Conservation (phyloP, 2,329 filamentous ascomycete genomes). For the Exophiala viscosa region DNA sequence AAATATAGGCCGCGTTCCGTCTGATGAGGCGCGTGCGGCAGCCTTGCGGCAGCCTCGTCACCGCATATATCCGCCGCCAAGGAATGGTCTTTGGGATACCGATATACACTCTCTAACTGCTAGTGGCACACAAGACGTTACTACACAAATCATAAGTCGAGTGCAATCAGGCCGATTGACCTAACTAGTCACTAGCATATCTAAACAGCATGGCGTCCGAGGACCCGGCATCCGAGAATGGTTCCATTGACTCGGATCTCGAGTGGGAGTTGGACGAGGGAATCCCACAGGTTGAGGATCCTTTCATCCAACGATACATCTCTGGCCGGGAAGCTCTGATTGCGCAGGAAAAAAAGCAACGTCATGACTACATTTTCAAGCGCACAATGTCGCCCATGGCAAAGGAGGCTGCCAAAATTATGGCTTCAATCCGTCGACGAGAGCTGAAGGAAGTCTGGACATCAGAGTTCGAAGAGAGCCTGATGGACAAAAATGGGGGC, state of each 20-base stretch:
- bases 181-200: neutral
- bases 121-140: neutral
- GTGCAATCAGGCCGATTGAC: neutral
- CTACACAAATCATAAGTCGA: too few species aligned
- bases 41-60: neutral
- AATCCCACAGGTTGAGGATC: slow-evolving; percentile 55
- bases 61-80: neutral
- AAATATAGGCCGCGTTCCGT: too few species aligned
- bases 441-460: slow-evolving; percentile 78
- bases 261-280: slow-evolving; percentile 41
- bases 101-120: neutral
- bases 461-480: slow-evolving; percentile 63
- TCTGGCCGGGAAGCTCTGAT: slow-evolving; percentile 72
- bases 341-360: slow-evolving; percentile 72
- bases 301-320: slow-evolving; percentile 79
- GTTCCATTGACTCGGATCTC: slow-evolving; percentile 23
- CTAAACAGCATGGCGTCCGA: slow-evolving; percentile 6
- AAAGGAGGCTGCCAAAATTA: slow-evolving; percentile 71
- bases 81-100: neutral
- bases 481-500: slow-evolving; percentile 59
- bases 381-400: slow-evolving; percentile 75
- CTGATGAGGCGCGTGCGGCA: too few species aligned
- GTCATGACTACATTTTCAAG: slow-evolving; percentile 72
- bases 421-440: slow-evolving; percentile 71
- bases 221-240: slow-evolving; percentile 18